Evolutionary conservation across 768 basidiomycete genomes (phyloP).

Genomic region (Russula emetica): DNA sequence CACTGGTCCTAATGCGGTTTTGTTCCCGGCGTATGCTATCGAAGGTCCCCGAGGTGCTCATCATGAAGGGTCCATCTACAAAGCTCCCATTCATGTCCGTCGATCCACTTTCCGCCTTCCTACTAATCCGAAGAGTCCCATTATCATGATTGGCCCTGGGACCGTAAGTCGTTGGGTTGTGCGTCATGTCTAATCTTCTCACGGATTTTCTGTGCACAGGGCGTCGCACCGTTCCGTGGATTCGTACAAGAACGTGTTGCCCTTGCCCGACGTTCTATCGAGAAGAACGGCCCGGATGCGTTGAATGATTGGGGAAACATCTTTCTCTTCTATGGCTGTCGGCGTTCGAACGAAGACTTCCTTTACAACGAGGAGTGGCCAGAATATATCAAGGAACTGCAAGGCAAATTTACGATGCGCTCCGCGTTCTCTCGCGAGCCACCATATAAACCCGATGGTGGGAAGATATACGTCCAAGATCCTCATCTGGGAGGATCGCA

Average conservation of each 20-base stretch:
- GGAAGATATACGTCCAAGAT: conserved; percentile 99
- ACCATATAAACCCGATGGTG: conserved; percentile 80
- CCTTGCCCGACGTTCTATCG: conserved; percentile 87
- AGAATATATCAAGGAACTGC: conserved; percentile 75
- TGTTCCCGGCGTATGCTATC: conserved; percentile 72
- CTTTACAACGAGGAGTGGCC: conserved; percentile 96
- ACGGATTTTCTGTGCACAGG: conserved; percentile 44
- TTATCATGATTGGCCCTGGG: conserved; percentile 99
- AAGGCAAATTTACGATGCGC: conserved; percentile 87
- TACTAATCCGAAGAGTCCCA: conserved; percentile 95
- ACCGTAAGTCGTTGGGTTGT: conserved; percentile 58
- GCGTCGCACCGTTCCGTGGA: conserved; percentile 98
- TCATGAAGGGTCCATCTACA: conserved; percentile 63
- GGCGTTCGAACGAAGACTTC: conserved; percentile 83
- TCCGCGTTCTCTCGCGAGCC: conserved; percentile 86
- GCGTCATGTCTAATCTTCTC: conserved; percentile 19
- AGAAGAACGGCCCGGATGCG: conserved; percentile 92
- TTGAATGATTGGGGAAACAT: conserved; percentile 95
- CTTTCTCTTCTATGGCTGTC: conserved; percentile 95
- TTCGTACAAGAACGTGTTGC: conserved; percentile 98
- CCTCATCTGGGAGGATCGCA: conserved; percentile 82
- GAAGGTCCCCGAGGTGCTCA: conserved; percentile 89
- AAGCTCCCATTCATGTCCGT: conserved; percentile 90
- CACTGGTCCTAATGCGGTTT: conserved; percentile 38
- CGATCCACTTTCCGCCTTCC: conserved; percentile 96